Conservation (phyloP, 2,329 filamentous ascomycete species). For the Epichloe baconii region DNA sequence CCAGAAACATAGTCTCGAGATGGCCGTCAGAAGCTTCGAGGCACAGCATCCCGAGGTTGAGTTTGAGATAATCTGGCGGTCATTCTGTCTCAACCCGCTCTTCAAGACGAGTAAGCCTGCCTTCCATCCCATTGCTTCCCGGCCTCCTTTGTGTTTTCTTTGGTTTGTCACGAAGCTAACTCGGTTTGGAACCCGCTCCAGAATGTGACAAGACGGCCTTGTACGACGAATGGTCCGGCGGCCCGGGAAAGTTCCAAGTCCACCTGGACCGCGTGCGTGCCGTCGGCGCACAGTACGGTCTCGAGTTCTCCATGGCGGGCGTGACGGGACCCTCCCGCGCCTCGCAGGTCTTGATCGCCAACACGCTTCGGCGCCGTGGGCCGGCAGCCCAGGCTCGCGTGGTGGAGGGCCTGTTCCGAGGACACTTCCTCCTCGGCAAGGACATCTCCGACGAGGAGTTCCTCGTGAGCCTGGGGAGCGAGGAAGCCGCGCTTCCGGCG, state of each 20-base stretch:
- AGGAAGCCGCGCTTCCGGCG: constrained; percentile 17
- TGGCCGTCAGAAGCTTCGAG: constrained; percentile 29
- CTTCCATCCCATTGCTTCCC: too few relatives aligned
- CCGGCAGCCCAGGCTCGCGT: constrained; percentile 24
- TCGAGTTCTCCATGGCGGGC: constrained; percentile 29
- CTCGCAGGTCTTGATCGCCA: constrained; percentile 34
- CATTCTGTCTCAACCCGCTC: constrained; percentile 31
- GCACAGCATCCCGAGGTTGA: constrained; percentile 26
- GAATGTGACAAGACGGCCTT: constrained; percentile 24
- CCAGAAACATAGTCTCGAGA: constrained; percentile 31
- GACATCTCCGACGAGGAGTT: constrained; percentile 29
- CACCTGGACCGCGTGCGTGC: constrained; percentile 19
- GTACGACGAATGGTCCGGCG: constrained; percentile 20
- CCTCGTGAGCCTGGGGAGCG: constrained; percentile 22
- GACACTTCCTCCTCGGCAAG: constrained; percentile 27
- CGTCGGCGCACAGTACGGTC: constrained; percentile 21
- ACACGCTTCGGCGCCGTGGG: constrained; percentile 22
- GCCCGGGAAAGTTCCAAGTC: constrained; percentile 13
- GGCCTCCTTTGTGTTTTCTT: too few relatives aligned
- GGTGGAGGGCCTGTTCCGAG: constrained; percentile 27
- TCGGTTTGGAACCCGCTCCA: too few relatives aligned
- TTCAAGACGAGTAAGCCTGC: constrained; percentile 11
- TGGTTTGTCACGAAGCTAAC: too few relatives aligned
- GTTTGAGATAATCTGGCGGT: constrained; percentile 34
- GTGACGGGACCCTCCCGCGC: constrained; percentile 30